Conservation (phyloP, 345 rosid genomes). For the Stellera chamaejasme region DNA sequence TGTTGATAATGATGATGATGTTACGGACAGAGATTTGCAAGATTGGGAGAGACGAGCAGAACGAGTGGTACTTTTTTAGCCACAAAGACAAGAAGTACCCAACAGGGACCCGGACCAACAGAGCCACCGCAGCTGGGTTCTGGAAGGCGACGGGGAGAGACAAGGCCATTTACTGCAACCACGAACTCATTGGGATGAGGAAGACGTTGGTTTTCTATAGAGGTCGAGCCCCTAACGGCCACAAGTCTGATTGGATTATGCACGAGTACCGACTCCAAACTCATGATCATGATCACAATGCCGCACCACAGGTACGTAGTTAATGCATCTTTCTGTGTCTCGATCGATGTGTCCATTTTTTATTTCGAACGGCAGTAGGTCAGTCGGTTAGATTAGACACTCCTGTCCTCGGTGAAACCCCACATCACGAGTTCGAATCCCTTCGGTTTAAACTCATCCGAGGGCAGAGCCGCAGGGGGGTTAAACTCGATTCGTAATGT, state of each 20-base stretch:
- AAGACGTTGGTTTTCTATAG: constrained; percentile 87
- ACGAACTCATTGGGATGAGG: constrained; percentile 90
- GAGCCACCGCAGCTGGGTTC: constrained; percentile 94
- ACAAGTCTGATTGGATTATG: constrained; percentile 95
- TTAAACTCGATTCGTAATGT: too few relatives aligned
- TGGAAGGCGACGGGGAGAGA: constrained; percentile 99
- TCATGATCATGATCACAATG: constrained; percentile 47
- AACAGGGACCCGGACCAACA: constrained; percentile 91
- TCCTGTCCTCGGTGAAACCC: too few relatives aligned
- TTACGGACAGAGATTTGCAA: constrained; percentile 58
- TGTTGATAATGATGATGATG: background rate
- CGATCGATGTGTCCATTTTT: too few relatives aligned
- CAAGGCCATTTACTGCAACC: constrained; percentile 77
- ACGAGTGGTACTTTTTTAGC: constrained; percentile 95
- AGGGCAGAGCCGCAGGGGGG: too few relatives aligned
- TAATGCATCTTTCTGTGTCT: background rate
- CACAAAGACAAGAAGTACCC: constrained; percentile 98
- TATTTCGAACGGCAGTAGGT: too few relatives aligned
- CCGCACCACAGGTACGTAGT: constrained; percentile 51
- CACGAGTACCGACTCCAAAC: constrained; percentile 96
- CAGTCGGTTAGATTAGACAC: too few relatives aligned
- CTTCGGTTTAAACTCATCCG: too few relatives aligned
- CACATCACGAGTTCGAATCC: too few relatives aligned
- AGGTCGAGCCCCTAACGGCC: constrained; percentile 97
- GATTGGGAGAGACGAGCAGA: constrained; percentile 75